Evolutionary conservation across 352 stramenopile genomes (phyloP), one percentile per base, ranked within the genome.

Genomic region (Phytophthora ohioensis): DNA sequence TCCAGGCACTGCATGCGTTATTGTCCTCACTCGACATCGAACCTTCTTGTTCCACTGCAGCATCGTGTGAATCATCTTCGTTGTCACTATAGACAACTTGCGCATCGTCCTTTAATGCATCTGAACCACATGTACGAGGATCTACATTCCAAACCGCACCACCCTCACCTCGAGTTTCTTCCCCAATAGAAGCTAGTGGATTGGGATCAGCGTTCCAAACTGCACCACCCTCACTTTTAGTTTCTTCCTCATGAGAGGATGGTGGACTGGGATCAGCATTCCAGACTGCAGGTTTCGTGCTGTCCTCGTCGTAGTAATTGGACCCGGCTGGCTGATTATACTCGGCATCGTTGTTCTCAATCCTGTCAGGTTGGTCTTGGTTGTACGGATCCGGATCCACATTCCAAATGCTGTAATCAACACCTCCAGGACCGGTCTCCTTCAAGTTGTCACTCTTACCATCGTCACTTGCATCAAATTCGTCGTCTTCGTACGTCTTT

Each of bases 401-500:
- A 30, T 76, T 76, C 69, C 69, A 76, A 54, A 62, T 30, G 6
- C 27, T 57, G 17, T 27, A 27, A 27, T 27, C 21, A 27, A 27
- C 21, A 27, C 21, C 21, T 27, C 31, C 36, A 32, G 34, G 6
- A 5, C 41, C 38, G 34, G 34, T 15, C 34, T 47, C 59, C 5
- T 61, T 59, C 2, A n/a, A 30, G 7, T 69, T 54, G 10, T 15
- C 30, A 27, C 53, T 61, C 0, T 11, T 35, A 46, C 13, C 64
- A 13, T 61, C 57, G 6, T 48, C 57, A 48, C 35, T 64, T 8
- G 57, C 67, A 38, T 84, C 67, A 46, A 85, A 85, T 13, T 76
- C 56, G 7, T 83, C 73, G 4, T 80, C 66, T 10, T 81, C 75
- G 21, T 83, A 80, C 41, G 46, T 57, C 43, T 67, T 64, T 7